These are phyloP conservation scores for Boletellus emodensis DNA, from an alignment of 768 basidiomycete genomes.

Conservation along the genomic window DNA sequence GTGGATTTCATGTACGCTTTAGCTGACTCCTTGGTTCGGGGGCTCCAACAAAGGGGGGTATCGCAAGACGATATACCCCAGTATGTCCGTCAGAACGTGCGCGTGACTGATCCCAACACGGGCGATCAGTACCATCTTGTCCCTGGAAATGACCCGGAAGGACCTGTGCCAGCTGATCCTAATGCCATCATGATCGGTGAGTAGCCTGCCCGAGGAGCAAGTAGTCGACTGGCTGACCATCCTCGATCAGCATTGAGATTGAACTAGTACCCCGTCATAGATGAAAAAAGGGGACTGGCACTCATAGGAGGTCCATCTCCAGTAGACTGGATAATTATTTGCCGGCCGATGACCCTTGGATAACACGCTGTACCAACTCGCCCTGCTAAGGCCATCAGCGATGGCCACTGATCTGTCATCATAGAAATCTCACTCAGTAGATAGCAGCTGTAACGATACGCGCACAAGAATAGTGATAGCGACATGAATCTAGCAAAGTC, in stretches of 20 bases:
- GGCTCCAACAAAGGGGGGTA: slow-evolving; percentile 1
- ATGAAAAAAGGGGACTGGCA: background rate
- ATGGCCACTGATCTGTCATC: no score
- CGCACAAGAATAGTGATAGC: no score
- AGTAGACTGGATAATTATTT: no score
- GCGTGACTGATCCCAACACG: slow-evolving; percentile 1
- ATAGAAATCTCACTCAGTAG: no score
- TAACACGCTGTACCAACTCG: no score
- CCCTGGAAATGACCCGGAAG: background rate
- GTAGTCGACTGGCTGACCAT: background rate
- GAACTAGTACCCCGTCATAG: background rate
- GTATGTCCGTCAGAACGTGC: slow-evolving; percentile 3
- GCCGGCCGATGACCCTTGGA: no score
- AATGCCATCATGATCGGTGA: slow-evolving; percentile 5
- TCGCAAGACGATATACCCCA: slow-evolving; percentile 5
- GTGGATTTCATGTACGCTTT: background rate
- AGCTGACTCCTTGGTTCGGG: background rate
- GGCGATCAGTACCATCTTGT: slow-evolving; percentile 8
- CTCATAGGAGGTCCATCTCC: no score
- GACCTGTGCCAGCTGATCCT: background rate
- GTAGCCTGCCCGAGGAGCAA: background rate
- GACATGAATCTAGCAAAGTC: no score
- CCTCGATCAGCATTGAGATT: background rate
- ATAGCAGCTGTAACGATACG: no score
- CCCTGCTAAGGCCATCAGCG: no score